Percentiles rank a stretch among this genome's conserved stretches.
Evolutionary conservation across 2,329 filamentous ascomycete species (phyloP).

Genomic region (Ascochyta rabiei): DNA sequence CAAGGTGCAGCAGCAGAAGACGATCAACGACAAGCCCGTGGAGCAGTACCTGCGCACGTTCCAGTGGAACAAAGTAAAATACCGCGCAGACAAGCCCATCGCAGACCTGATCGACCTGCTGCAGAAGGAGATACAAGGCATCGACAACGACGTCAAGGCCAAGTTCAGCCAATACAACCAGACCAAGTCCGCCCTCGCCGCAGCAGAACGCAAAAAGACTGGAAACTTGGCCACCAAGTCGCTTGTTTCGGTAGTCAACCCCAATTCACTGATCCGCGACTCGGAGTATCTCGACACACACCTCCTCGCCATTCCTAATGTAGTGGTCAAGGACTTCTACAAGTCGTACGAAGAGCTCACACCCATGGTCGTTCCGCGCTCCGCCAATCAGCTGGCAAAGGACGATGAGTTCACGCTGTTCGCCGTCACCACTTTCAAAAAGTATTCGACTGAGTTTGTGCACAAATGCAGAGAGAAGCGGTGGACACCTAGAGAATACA

Average conservation of each 20-base stretch:
- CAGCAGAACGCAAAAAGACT: slow-evolving; percentile 85
- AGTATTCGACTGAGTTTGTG: slow-evolving; percentile 82
- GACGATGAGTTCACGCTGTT: slow-evolving; percentile 92
- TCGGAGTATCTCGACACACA: slow-evolving; percentile 98
- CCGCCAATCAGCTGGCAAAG: slow-evolving; percentile 76
- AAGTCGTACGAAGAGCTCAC: slow-evolving; percentile 86
- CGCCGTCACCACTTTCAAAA: slow-evolving; percentile 92
- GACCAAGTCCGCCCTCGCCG: slow-evolving; percentile 81
- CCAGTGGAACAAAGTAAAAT: slow-evolving; percentile 97
- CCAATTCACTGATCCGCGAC: slow-evolving; percentile 74
- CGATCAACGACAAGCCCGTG: slow-evolving; percentile 94
- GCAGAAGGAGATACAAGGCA: slow-evolving; percentile 90
- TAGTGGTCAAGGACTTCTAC: slow-evolving; percentile 83
- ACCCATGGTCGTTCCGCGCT: slow-evolving; percentile 93
- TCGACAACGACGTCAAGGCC: slow-evolving; percentile 93
- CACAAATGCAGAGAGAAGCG: slow-evolving; percentile 91
- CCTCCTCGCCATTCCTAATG: slow-evolving; percentile 83
- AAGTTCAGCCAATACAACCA: slow-evolving; percentile 96
- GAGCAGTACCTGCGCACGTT: slow-evolving; percentile 91
- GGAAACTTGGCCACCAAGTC: slow-evolving; percentile 96
- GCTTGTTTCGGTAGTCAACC: slow-evolving; percentile 85
- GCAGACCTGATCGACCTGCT: slow-evolving; percentile 84
- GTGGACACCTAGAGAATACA: slow-evolving; percentile 94
- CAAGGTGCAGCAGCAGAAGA: slow-evolving; percentile 84
- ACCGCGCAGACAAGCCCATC: slow-evolving; percentile 88